Evolutionary conservation across 2,329 filamentous ascomycete species (phyloP), one percentile per base, ranked within the genome.

Genomic region (Pseudocercospora macadamiae): DNA sequence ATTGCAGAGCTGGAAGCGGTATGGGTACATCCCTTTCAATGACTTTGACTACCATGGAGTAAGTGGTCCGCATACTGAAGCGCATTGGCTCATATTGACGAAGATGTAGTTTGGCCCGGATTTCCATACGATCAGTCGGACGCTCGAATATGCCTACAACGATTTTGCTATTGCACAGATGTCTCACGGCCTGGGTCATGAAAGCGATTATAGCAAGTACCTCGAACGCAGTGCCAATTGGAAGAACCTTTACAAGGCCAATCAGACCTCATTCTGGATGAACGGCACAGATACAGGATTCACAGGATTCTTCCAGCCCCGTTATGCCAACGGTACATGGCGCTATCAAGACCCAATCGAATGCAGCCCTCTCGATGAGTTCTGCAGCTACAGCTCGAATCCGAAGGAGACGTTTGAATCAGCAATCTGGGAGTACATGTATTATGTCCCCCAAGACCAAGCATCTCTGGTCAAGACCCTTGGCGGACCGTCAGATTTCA

Each of bases 351-450:
- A 90, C 64, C 87, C 88, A 4, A 60, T 76, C 19, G 68, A 70
- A 57, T 76, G 75, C 54, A 78, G 76, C 12, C 45, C 45, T 6
- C 25, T 49, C 3, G 45, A 32, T 19, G 45, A 49, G 18, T 49
- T 32, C 45, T 49, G 45, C 18, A 49, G 73, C 1, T 82, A 80
- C 65, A 81, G 79, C 54, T 72, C 81, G 7, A 79, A 79, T 30
- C 68, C 75, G 0, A 79, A 82, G 2, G 88, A 90, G 72, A 91
- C 88, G 0, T 91, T 88, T 62, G 89, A 91, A 70, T 85, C 83
- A 42, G 86, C 84, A 54, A 78, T 83, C 2, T 91, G 88, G 88
- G 83, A 90, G 61, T 90, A 91, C 66, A 83, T 83, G 18, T 91
- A 89, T 63, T 79, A 74, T 39, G 76, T 77, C 0, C 77, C 77